Conservation (phyloP, 106 monocot genomes). For the Allium cepa region DNA sequence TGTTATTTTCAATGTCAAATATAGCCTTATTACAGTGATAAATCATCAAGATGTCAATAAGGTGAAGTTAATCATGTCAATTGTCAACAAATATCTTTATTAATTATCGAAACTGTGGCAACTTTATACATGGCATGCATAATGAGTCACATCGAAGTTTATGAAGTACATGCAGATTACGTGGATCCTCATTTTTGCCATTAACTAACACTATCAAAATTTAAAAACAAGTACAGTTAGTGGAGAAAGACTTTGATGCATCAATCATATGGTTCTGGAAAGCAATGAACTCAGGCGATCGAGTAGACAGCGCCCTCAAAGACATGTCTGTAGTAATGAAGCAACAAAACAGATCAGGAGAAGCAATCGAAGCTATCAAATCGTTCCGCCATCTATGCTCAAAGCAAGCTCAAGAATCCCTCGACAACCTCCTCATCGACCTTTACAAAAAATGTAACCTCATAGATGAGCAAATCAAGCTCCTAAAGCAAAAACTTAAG, state of each 20-base stretch:
- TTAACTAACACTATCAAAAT: neutral
- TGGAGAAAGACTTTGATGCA: conserved; percentile 62
- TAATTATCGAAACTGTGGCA: neutral
- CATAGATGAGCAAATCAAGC: conserved; percentile 49
- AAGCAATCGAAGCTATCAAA: conserved; percentile 71
- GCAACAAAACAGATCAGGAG: conserved; percentile 54
- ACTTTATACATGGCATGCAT: neutral
- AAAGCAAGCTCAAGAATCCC: conserved; percentile 70
- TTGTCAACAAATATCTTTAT: neutral
- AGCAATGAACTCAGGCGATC: conserved; percentile 63
- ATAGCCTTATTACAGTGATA: no score
- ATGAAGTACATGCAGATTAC: neutral
- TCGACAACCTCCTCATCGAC: conserved; percentile 83
- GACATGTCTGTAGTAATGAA: conserved; percentile 93
- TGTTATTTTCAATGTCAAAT: no score
- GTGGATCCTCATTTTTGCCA: neutral
- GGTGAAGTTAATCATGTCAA: neutral
- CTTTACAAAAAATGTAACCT: conserved; percentile 80
- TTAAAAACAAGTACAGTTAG: conserved; percentile 34
- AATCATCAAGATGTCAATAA: no score
- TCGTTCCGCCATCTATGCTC: conserved; percentile 68
- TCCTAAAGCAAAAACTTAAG: conserved; percentile 55
- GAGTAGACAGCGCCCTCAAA: conserved; percentile 75
- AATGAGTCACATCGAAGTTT: neutral
- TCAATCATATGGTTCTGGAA: conserved; percentile 80